Conservation (phyloP, 148 eudicot species). For the Persicaria maculosa region DNA sequence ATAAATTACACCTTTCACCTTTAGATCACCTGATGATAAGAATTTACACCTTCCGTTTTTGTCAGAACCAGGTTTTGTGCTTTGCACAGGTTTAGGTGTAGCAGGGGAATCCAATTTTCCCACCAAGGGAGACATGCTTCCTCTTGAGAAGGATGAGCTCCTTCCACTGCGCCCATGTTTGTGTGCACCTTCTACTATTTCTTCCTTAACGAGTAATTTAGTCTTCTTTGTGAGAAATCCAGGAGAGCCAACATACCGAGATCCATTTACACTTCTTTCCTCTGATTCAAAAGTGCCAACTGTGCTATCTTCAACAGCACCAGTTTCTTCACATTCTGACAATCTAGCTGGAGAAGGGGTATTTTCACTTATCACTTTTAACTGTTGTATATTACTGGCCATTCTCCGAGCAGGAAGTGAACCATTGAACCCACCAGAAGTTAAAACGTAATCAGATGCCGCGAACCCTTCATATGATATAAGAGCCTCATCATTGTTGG, state of each 20-base stretch:
- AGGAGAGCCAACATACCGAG: conserved; percentile 39
- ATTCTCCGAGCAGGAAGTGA: conserved; percentile 39
- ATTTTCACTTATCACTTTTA: conserved; percentile 54
- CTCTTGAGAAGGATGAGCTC: conserved; percentile 50
- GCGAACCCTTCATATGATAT: conserved; percentile 60
- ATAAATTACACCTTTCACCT: background rate
- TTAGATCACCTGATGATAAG: background rate
- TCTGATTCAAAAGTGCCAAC: conserved; percentile 32
- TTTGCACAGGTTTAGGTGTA: conserved; percentile 52
- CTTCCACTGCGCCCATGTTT: conserved; percentile 77
- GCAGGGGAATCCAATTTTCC: conserved; percentile 53
- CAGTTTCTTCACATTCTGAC: conserved; percentile 72
- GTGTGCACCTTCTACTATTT: conserved; percentile 53
- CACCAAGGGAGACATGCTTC: conserved; percentile 45
- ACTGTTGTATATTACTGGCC: conserved; percentile 36
- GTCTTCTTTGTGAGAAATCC: conserved; percentile 49
- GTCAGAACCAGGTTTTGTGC: conserved; percentile 55
- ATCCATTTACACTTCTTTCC: conserved; percentile 40
- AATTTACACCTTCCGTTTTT: conserved; percentile 67
- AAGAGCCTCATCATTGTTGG: conserved; percentile 55
- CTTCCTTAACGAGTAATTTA: conserved; percentile 50
- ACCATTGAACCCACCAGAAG: conserved; percentile 36
- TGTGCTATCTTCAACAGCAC: conserved; percentile 48
- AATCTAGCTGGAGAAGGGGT: conserved; percentile 57
- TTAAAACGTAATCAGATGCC: conserved; percentile 46